Percentiles rank a stretch among this genome's conserved stretches.
Conservation (phyloP, 73 alveolate genomes). For the Paramecium biaurelia region DNA sequence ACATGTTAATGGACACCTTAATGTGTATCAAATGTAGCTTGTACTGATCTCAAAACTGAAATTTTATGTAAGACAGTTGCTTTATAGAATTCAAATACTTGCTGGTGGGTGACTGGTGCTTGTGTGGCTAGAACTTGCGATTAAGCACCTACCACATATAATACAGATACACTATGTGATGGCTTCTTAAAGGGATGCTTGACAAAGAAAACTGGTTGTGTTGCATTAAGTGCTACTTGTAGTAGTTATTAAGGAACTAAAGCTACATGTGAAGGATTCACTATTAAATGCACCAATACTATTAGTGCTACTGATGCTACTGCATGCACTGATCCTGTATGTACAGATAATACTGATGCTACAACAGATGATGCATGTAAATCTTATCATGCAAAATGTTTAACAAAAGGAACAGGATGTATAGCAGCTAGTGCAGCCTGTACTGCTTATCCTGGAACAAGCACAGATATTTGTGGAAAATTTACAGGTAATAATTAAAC, state of each 20-base stretch:
- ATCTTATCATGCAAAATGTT: neutral
- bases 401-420: constrained; percentile 17
- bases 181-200: neutral
- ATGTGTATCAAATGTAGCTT: neutral
- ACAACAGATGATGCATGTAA: constrained; percentile 9
- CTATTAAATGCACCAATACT: constrained; percentile 16
- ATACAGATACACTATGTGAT: neutral
- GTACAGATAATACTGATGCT: constrained; percentile 1
- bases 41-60: neutral
- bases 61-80: neutral
- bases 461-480: neutral
- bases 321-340: neutral
- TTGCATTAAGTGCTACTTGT: neutral
- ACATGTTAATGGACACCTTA: neutral
- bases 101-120: neutral
- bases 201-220: neutral
- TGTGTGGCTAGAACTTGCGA: neutral
- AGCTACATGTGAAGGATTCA: constrained; percentile 4
- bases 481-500: neutral
- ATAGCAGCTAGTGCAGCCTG: neutral
- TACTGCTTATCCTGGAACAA: neutral
- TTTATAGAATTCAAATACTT: neutral
- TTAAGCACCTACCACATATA: neutral
- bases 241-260: constrained; percentile 4
- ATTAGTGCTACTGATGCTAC: neutral